Base-by-base conservation (phyloP, 176 grass and related monocot genomes). In the Eleusine coracana region DNA sequence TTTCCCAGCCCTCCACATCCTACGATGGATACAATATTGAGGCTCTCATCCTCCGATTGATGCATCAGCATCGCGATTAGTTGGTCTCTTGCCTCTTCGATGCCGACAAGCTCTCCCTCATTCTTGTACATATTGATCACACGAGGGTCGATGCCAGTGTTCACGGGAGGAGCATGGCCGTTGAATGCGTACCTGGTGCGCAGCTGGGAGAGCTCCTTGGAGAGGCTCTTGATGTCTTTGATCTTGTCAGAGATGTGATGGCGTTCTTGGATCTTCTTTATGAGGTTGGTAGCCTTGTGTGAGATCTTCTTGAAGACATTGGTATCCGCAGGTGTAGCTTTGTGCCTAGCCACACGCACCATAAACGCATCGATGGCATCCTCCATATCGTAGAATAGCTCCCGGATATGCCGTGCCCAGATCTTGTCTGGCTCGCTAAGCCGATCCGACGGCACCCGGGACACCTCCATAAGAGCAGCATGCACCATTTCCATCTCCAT, bases 381-480 rank as follows among this genome's bases (percentile, higher is more conserved):
- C 39, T 63, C 75, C 75, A 77, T 77, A 56, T 77, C 75, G 3
- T 77, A 77, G 0, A 56, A 77, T n/a, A 77, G 58, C 56, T 77
- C 75, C 1, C 56, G 75, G 6, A 77, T 0, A 0, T 29, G 12
- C 3, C 37, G 4, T 3, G 75, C 75, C 55, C 56, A 77, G 0
- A 63, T 5, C n/a, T 45, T 77, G 10, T 77, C 56, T 1, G 10
- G 1, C 21, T 63, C 7, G 1, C 0, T 29, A n/a, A 63, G 75
- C 56, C 45, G 56, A 0, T 62, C 58, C 3, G 13, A 39, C 25
- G 38, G 55, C n/a, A 45, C 75, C 38, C 0, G n/a, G 7, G 75
- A 77, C 3, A 7, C 13, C 36, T 77, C n/a, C 1, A 9, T 37
- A 0, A 77, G 75, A 3, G 7, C 13, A 0, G 55, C n/a, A 1